Evolutionary conservation across 2,329 filamentous ascomycete species (phyloP).

Genomic region (Aureobasidium lini): DNA sequence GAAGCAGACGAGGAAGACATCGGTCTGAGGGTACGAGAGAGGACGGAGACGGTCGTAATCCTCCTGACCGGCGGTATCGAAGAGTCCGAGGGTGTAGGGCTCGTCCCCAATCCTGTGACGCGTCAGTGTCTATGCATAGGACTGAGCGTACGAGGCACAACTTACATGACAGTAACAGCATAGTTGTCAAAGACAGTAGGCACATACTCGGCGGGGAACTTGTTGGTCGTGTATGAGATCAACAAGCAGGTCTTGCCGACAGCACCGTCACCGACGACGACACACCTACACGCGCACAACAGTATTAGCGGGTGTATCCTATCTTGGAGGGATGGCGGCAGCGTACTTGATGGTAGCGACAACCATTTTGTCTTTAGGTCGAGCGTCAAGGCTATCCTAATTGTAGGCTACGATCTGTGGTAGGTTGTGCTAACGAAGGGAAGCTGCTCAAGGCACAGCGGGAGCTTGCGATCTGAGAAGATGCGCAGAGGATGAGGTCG

Average conservation of each 20-base stretch:
- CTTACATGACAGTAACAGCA: slow-evolving; percentile 98
- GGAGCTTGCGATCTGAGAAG: neutral
- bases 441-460: neutral
- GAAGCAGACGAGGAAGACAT: slow-evolving; percentile 98
- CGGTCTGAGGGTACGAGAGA: slow-evolving; percentile 94
- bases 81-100: slow-evolving; percentile 92
- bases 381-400: neutral
- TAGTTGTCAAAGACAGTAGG: slow-evolving; percentile 99
- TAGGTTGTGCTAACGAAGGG: slow-evolving; percentile 1
- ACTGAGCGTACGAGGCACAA: slow-evolving; percentile 23
- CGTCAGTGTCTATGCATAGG: neutral
- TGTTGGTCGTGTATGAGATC: slow-evolving; percentile 99
- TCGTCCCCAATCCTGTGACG: slow-evolving; percentile 87
- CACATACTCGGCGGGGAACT: slow-evolving; percentile 99
- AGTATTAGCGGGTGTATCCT: neutral
- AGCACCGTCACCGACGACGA: slow-evolving; percentile 98
- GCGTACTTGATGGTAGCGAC: slow-evolving; percentile 29
- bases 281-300: slow-evolving; percentile 58
- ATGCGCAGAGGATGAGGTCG: neutral
- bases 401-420: neutral
- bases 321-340: neutral
- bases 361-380: slow-evolving; percentile 21
- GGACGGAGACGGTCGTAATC: slow-evolving; percentile 97
- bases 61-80: slow-evolving; percentile 98
- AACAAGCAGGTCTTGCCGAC: slow-evolving; percentile 98